Evolutionary conservation across 352 stramenopile species (phyloP).

Genomic region (Phytophthora uliginosa): DNA sequence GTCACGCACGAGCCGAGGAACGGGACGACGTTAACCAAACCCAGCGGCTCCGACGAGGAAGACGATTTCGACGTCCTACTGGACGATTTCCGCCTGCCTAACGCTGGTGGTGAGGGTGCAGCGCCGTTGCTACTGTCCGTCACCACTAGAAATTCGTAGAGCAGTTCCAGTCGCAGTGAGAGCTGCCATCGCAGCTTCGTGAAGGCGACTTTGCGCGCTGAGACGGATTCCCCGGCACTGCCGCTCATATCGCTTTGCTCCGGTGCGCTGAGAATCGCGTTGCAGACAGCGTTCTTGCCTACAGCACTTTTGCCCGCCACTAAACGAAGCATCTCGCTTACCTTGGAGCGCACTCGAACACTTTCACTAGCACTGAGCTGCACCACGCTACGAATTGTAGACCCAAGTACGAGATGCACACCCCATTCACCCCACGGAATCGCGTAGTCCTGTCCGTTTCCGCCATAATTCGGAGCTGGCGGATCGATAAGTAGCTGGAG

Average conservation of each 20-base stretch:
- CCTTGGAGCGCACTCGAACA: slow-evolving; percentile 66
- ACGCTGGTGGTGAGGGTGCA: slow-evolving; percentile 25
- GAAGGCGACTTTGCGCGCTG: slow-evolving; percentile 54
- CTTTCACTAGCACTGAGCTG: slow-evolving; percentile 77
- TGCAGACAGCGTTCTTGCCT: slow-evolving; percentile 74
- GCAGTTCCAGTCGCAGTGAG: slow-evolving; percentile 64
- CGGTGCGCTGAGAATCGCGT: slow-evolving; percentile 74
- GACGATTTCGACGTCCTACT: slow-evolving; percentile 13
- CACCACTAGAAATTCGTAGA: slow-evolving; percentile 59
- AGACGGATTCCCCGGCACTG: slow-evolving; percentile 40
- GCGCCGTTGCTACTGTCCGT: slow-evolving; percentile 25
- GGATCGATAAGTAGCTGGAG: slow-evolving; percentile 68
- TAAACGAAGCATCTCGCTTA: slow-evolving; percentile 56
- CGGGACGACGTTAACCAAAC: slow-evolving; percentile 75
- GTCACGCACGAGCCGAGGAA: slow-evolving; percentile 76
- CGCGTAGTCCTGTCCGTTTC: slow-evolving; percentile 43
- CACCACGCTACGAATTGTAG: slow-evolving; percentile 77
- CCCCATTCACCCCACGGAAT: slow-evolving; percentile 88
- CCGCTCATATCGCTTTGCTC: slow-evolving; percentile 63
- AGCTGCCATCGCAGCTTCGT: slow-evolving; percentile 75
- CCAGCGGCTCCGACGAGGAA: slow-evolving; percentile 48
- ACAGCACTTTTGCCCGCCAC: slow-evolving; percentile 57
- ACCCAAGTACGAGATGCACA: slow-evolving; percentile 79
- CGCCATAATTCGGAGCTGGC: slow-evolving; percentile 21
- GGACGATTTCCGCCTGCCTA: slow-evolving; percentile 19